Evolutionary conservation across 225 moss, liverwort and hornwort genomes (phyloP).

Genomic region (Neckera pumila): DNA sequence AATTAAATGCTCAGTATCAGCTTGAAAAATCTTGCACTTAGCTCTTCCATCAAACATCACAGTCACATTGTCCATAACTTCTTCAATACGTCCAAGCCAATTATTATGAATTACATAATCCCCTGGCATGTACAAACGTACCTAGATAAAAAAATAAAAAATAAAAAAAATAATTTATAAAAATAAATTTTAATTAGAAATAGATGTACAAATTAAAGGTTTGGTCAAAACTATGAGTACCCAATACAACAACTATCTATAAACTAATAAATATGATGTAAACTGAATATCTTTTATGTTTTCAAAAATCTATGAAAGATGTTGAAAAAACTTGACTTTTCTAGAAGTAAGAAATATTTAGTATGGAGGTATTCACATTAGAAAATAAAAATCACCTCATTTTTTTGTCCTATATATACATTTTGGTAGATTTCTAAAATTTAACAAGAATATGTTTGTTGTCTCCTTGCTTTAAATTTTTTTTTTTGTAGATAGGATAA

Average conservation of each 20-base stretch:
- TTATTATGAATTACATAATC: slow-evolving; percentile 53
- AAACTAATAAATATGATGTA: not conserved
- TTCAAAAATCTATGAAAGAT: not conserved
- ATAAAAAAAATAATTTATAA: not conserved
- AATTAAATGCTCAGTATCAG: slow-evolving; percentile 19
- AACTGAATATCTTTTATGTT: not conserved
- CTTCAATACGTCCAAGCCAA: slow-evolving; percentile 73
- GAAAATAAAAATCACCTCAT: not conserved
- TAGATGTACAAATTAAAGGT: no score
- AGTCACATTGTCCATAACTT: slow-evolving; percentile 65
- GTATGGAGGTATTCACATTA: not conserved
- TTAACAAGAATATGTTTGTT: not conserved
- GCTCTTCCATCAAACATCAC: slow-evolving; percentile 59
- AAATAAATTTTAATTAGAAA: no score
- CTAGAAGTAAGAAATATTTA: not conserved
- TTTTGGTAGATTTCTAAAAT: not conserved
- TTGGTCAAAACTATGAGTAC: not conserved
- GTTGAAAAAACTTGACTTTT: not conserved
- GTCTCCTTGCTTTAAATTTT: not conserved
- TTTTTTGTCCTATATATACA: not conserved
- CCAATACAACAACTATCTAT: not conserved
- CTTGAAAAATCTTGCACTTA: slow-evolving; percentile 51
- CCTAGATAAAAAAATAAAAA: not conserved
- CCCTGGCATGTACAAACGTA: slow-evolving; percentile 47
- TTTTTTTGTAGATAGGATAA: not conserved